Evolutionary conservation across 2,329 filamentous ascomycete genomes (phyloP).

Genomic region (Trichoderma lentiforme): DNA sequence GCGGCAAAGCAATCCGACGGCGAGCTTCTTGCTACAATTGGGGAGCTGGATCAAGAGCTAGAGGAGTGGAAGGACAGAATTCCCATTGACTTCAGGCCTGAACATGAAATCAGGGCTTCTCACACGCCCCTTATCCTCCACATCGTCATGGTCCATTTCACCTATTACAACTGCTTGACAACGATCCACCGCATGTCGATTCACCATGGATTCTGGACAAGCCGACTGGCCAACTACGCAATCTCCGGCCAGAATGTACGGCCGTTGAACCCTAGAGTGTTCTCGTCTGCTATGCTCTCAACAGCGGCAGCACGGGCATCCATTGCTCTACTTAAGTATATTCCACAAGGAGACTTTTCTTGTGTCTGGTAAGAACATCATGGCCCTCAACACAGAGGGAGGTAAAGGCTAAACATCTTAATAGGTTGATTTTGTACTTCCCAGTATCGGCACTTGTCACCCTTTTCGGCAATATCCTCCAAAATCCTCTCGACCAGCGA

Average conservation of each 20-base stretch:
- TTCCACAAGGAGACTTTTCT: conserved; percentile 89
- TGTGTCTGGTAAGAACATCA: conserved; percentile 75
- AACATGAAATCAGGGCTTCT: conserved; percentile 90
- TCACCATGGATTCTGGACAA: conserved; percentile 98
- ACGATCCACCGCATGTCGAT: conserved; percentile 99
- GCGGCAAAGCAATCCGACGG: conserved; percentile 89
- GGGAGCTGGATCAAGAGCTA: conserved; percentile 82
- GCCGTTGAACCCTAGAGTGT: conserved; percentile 89
- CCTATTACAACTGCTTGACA: conserved; percentile 96
- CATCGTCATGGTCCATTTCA: conserved; percentile 89
- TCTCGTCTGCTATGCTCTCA: conserved; percentile 88
- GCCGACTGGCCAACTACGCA: conserved; percentile 87
- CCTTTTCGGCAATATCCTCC: conserved; percentile 91
- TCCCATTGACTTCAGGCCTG: conserved; percentile 92
- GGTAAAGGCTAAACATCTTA: conserved; percentile 21
- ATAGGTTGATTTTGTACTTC: conserved; percentile 87
- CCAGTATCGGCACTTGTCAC: conserved; percentile 93
- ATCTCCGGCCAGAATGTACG: conserved; percentile 89
- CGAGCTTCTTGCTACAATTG: conserved; percentile 90
- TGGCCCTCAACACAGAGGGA: not conserved
- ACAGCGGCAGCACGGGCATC: conserved; percentile 90
- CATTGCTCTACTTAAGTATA: conserved; percentile 91
- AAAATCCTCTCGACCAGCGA: conserved; percentile 86
- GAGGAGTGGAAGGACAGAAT: conserved; percentile 97
- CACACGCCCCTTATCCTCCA: conserved; percentile 93